phyloP scores from a whole-genome alignment of 225 moss, liverwort and hornwort genomes.

The Bryum argenteum region DNA sequence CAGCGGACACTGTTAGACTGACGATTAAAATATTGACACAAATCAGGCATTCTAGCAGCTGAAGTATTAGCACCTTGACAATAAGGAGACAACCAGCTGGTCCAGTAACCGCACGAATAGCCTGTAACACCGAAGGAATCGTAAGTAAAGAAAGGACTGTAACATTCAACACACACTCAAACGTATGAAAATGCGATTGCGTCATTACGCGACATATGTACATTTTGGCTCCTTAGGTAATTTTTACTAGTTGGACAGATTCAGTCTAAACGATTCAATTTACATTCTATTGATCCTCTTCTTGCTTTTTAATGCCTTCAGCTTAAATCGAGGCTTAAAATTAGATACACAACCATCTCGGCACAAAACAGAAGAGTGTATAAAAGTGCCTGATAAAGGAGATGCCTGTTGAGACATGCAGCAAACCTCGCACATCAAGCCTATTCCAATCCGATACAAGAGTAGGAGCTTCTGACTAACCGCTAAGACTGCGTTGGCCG shows the following conservation, averaged over 20 bases:
- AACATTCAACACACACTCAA: conserved; percentile 7
- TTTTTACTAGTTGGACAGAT: conserved; percentile 8
- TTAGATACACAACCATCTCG: conserved; percentile 13
- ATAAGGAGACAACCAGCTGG: conserved; percentile 91
- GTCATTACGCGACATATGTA: conserved; percentile 7
- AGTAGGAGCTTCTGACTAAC: conserved; percentile 60
- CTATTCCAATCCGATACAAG: conserved; percentile 18
- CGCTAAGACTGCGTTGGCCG: conserved; percentile 72
- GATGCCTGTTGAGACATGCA: conserved; percentile 25
- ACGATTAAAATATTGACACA: conserved; percentile 2
- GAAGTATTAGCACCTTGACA: conserved; percentile 69
- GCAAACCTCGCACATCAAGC: conserved; percentile 22
- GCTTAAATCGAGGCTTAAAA: background rate
- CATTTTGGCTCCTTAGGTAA: conserved; percentile 5
- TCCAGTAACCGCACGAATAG: conserved; percentile 94
- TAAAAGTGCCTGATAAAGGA: conserved; percentile 13
- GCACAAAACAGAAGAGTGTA: conserved; percentile 26
- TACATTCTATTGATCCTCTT: conserved; percentile 3
- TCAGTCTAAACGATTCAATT: background rate
- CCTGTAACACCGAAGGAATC: conserved; percentile 53
- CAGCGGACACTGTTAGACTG: background rate
- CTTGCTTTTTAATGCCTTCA: background rate
- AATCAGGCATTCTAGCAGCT: background rate
- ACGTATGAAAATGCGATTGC: conserved; percentile 5
- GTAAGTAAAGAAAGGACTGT: conserved; percentile 14